Percentiles rank a stretch among this genome's conserved stretches.
phyloP scores from a whole-genome alignment of 1,139 yeast genomes.

The Lodderomyces parapsilosis region DNA sequence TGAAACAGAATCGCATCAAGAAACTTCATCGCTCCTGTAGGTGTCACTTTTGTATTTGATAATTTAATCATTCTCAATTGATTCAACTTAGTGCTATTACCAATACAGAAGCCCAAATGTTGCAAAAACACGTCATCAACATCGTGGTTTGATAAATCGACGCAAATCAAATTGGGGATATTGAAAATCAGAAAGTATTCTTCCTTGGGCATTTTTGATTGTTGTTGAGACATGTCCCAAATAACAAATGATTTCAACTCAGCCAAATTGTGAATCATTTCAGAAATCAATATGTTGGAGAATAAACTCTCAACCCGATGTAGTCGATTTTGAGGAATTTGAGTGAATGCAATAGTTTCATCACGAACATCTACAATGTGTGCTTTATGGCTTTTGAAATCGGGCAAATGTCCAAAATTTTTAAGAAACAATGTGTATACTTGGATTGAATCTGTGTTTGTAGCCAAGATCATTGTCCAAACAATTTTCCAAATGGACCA shows the following conservation, averaged over 20 bases:
- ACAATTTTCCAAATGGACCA: conserved; percentile 31
- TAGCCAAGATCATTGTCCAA: conserved; percentile 30
- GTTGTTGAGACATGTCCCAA: conserved; percentile 19
- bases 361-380: conserved; percentile 2
- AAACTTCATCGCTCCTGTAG: conserved; percentile 3
- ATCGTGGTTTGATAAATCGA: conserved; percentile 30
- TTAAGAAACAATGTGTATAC: conserved; percentile 30
- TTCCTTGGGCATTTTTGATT: conserved; percentile 17
- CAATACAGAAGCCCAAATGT: conserved; percentile 24
- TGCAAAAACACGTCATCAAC: conserved; percentile 34
- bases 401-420: conserved; percentile 16
- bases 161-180: conserved; percentile 28
- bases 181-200: conserved; percentile 30
- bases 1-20: not conserved
- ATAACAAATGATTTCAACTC: conserved; percentile 19
- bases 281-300: conserved; percentile 24
- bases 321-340: conserved; percentile 8
- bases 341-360: conserved; percentile 1
- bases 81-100: conserved; percentile 21
- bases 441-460: conserved; percentile 30
- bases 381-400: conserved; percentile 27
- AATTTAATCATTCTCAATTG: conserved; percentile 26
- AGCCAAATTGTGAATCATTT: conserved; percentile 15
- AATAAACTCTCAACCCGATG: conserved; percentile 40
- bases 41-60: conserved; percentile 12